Percentiles rank a stretch among this genome's conserved stretches.
phyloP scores from a whole-genome alignment of 257 asterid genomes.

The Dorcoceras hygrometricum region DNA sequence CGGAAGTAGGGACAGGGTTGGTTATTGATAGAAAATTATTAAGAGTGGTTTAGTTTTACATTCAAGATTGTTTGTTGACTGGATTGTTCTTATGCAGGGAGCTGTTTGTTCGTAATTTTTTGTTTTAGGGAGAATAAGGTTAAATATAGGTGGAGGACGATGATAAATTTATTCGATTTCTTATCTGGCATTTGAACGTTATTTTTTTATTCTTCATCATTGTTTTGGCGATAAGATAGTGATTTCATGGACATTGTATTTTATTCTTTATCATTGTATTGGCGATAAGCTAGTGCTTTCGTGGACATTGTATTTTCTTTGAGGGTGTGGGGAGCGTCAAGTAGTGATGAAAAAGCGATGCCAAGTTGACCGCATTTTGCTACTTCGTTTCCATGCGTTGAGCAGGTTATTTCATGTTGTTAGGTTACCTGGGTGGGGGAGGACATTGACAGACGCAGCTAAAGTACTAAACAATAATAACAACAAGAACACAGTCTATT shows the following conservation, averaged over 20 bases:
- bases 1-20: neutral
- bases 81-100: neutral
- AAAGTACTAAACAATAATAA: neutral
- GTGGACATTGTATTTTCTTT: no score
- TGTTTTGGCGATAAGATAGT: neutral
- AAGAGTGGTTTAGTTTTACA: neutral
- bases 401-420: neutral
- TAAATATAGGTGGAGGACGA: neutral
- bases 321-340: neutral
- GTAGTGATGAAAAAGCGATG: neutral
- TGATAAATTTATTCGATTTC: neutral
- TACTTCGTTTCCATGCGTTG: neutral
- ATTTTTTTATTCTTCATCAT: no score
- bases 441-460: neutral
- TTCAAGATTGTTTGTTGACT: neutral
- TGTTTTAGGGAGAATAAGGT: neutral
- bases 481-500: neutral
- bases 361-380: neutral
- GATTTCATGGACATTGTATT: neutral
- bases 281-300: neutral
- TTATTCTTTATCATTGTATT: no score
- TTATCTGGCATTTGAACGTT: neutral
- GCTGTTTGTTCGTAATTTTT: neutral
- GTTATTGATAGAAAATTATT: neutral
- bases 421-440: neutral